These are phyloP conservation scores for Ascochyta rabiei DNA, from an alignment of 2,329 filamentous ascomycete genomes.

Conservation along the genomic window DNA sequence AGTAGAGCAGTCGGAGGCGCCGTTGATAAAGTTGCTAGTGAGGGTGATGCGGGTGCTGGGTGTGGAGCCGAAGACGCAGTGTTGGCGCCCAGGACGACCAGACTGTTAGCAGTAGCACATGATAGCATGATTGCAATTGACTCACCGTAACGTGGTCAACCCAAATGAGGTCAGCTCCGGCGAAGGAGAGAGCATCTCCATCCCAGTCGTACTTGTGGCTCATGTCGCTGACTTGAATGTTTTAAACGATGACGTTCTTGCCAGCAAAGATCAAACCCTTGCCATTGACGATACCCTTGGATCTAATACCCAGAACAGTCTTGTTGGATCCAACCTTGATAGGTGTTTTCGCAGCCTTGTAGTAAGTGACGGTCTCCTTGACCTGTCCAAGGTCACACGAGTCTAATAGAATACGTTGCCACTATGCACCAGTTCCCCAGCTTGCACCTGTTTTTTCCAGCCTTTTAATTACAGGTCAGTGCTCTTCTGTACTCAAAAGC, in stretches of 20 bases:
- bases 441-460: conserved; percentile 10
- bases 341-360: conserved; percentile 34
- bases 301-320: conserved; percentile 49
- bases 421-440: conserved; percentile 19
- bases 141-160: conserved; percentile 34
- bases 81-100: conserved; percentile 14
- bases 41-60: conserved; percentile 21
- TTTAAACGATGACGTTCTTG: conserved; percentile 48
- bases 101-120: neutral
- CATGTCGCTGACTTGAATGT: conserved; percentile 45
- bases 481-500: conserved; percentile 7
- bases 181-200: conserved; percentile 44
- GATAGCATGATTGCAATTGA: neutral
- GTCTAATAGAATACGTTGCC: conserved; percentile 31
- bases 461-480: rapidly evolving
- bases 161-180: conserved; percentile 40
- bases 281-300: conserved; percentile 47
- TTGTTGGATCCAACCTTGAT: conserved; percentile 49
- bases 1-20: conserved; percentile 19
- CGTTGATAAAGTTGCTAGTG: conserved; percentile 27
- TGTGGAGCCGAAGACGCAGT: conserved; percentile 18
- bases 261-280: conserved; percentile 48
- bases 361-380: conserved; percentile 32
- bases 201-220: conserved; percentile 49
- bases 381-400: conserved; percentile 5